Base-by-base conservation (phyloP, 257 asterid genomes). In the Plantago elongata region DNA sequence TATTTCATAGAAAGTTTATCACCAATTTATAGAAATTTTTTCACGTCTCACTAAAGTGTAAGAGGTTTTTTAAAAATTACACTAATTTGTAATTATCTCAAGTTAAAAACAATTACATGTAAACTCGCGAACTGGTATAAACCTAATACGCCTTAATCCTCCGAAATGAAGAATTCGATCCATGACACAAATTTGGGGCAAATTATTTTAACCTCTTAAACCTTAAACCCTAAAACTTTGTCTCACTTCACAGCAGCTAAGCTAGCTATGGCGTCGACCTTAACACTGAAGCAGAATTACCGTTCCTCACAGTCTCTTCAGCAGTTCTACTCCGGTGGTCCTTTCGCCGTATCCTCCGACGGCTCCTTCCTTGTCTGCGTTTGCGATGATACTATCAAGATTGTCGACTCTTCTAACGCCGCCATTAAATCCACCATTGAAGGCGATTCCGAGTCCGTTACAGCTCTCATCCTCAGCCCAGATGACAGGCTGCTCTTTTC, bases 281-380 rank as follows among this genome's bases (percentile, higher is more conserved):
- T 54, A 73, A 43, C 86, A 4, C 65, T 82, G 75, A 93, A 93
- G 89, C 85, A 76, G 74, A 93, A 79, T 72, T 93, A 85, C 77
- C 69, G 77, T 29, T 73, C 82, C 77, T 67, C 57, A 42, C 91
- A 79, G 47, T 93, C 99, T 3, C 82, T 93, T 22, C 84, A 75
- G 55, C 97, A 93, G 44, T 89, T 93, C 78, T 93, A 89, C 79
- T 64, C 91, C 9, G 99, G 99, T 1, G 97, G 99, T 0, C 92
- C 97, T 0, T 93, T 69, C 62, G 84, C 84, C 1, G 87, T 93
- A 34, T 78, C 97, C 1, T 82, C 96, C 4, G 97, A 93, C 78
- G 87, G 84, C 44, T 82, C 97, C 7, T 89, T 87, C 72, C 70
- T 93, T 47, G 87, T 79, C 34, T 93, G 99, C 71, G 91, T 96